Base-by-base conservation (phyloP, 208 protist species). In the Leishmania guyanensis region DNA sequence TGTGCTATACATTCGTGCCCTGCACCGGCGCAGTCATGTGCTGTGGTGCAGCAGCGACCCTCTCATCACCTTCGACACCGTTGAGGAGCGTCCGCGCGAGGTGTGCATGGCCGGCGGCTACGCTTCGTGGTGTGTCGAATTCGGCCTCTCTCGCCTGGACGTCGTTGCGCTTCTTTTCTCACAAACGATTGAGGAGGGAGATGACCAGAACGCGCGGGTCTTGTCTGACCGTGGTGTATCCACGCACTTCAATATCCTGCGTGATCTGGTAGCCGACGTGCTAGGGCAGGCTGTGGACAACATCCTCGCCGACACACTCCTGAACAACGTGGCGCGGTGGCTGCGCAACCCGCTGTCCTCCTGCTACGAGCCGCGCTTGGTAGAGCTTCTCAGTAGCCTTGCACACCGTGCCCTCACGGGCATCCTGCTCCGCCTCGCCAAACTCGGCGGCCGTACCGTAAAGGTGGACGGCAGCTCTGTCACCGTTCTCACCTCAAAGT, bases 111-210 rank as follows among this genome's bases (percentile, higher is more conserved):
- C 92, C 0, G 93, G 93, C 70, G 95, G 93, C 26, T 94, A 96
- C 81, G 81, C 90, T 36, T 88, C 87, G 36, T 98, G 93, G 93
- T 91, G 90, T 56, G 91, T 98, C 16, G 95, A 98, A 84, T 93
- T 98, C 80, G 91, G 89, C 65, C 87, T 98, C 22, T 94, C 92
- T 0, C 87, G 92, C n/a, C 80, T 98, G 1, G 95, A 96, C 79
- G 93, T 96, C n/a, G 93, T 97, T 46, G 90, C 95, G 29, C 85
- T 96, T 58, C 84, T 98, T 43, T 98, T 98, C 79, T 95, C 95
- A 43, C 95, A 98, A 82, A 81, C 93, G 51, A 97, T 98, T 76
- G 91, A 97, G 80, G 93, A 98, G 72, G 91, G 89, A 4, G 93
- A 97, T 77, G 93, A 97, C 84, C 93, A 91, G 1, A 91, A 89